phyloP scores from a whole-genome alignment of 257 asterid genomes.

The Voacanga thouarsii region DNA sequence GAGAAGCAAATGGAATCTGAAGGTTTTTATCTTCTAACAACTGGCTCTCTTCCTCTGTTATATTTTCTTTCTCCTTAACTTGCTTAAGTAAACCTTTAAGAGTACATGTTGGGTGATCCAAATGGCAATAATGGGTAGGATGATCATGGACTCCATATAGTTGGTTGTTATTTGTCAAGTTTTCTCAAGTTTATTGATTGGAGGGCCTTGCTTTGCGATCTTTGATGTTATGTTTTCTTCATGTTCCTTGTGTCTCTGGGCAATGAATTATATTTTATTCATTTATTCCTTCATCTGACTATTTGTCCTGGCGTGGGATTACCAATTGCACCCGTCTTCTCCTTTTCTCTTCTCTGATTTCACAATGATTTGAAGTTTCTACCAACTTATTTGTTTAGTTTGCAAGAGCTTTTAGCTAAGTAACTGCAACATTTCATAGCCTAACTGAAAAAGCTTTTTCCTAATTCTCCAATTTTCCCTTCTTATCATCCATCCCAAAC shows the following conservation, averaged over 20 bases:
- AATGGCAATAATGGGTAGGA: neutral
- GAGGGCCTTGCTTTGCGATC: neutral
- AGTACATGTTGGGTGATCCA: neutral
- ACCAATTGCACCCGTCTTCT: neutral
- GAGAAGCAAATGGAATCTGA: constrained; percentile 94
- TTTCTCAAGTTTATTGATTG: neutral
- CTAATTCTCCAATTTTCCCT: neutral
- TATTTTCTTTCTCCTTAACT: constrained; percentile 5
- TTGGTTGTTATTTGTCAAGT: neutral
- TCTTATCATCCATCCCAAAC: too few species aligned
- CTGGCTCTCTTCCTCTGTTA: neutral
- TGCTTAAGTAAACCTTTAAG: neutral
- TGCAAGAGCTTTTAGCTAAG: neutral
- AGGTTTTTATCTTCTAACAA: constrained; percentile 49
- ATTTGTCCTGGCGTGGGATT: neutral
- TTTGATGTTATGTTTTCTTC: neutral
- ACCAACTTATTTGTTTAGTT: neutral
- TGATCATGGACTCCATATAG: neutral
- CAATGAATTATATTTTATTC: neutral
- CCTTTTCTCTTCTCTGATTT: neutral
- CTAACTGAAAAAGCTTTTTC: neutral
- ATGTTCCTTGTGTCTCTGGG: neutral
- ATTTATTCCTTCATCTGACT: neutral
- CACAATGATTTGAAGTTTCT: neutral
- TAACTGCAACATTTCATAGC: neutral